Base-by-base conservation (phyloP, 2,329 filamentous ascomycete genomes). In the Hypoxylon sp. region DNA sequence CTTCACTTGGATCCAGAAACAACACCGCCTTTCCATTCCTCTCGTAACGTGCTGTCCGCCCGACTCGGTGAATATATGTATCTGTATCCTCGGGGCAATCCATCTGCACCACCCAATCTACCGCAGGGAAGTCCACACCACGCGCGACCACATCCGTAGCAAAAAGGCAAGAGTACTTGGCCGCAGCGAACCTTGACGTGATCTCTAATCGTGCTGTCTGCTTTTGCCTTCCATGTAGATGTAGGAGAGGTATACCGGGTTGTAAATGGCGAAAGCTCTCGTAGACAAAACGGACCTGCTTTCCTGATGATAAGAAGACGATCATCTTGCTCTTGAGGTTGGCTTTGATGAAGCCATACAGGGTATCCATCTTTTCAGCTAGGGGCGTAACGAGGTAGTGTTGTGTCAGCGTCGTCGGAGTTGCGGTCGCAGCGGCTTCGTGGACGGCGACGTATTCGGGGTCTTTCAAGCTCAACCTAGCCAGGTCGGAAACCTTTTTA, bases 21-120 rank as follows among this genome's bases (percentile, higher is more conserved):
- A 99, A 79, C 0, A 98, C 93, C 0, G 96, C 95, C 38, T 91
- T 89, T 6, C 96, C 96, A 55, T 93, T 88, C 68, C 91, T 91
- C 73, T 97, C 91, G 77, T 96, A 98, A 22, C 70, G 61, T n/a
- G 96, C 96, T 16, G 96, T 98, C 28, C 96, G 88, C 1, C 96
- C 96, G 3, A 97, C 95, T 63, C 96, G 89, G 79, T 99, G 96
- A 71, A 99, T 98, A 74, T 99, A 99, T 0, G 96, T 99, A 74
- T 98, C 96, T 3, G 92, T 91, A 77, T 99, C 95, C 78, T 99
- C 96, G 0, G 96, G 96, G 70, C 93, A 97, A 77, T 99, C 96
- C n/a, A 93, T 86, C 76, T 99, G 96, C n/a, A 99, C 93, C 4
- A 99, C 96, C 91, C 96, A 99, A 77, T 99, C 96, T 0, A 99